Base-by-base conservation (phyloP, 78 protist species). In the Thecamonas trahens region DNA sequence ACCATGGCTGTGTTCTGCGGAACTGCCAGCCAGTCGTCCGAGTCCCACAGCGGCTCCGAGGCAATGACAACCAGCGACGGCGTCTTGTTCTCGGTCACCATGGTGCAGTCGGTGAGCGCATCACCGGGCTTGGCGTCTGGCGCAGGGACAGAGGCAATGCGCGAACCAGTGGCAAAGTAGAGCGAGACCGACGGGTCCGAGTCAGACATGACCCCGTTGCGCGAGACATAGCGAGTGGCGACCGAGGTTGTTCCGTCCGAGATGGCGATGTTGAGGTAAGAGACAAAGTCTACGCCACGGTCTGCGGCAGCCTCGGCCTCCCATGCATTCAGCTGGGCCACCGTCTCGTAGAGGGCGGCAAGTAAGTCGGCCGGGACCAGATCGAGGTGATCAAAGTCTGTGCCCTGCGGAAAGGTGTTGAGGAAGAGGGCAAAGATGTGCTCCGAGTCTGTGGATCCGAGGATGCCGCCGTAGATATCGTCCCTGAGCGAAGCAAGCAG, bases 201-300 rank as follows among this genome's bases (percentile, higher is more conserved):
- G 34, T 64, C 45, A 3, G 50, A 1, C 40, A 3, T n/a, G 57
- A 24, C 40, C 15, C 3, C 34, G 44, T 6, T 18, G 44, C 9
- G 44, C 22, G 47, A 42, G 42, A 34, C 22, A 28, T 32, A 50
- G 54, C 81, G 65, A 42, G 74, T 44, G 29, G 67, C 63, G 11
- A 68, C 70, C 24, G 62, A 7, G 38, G 62, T 5, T 5, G 5
- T 9, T 3, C 82, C 82, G 40, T 76, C 82, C n/a, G 82, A 17
- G 42, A 76, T 58, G 15, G 55, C 74, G 26, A 76, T 62, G 57
- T 76, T 76, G 67, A 76, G 76, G 13, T 68, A 61, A 3, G 71
- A 52, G 22, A 47, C 15, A n/a, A n/a, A n/a, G n/a, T n/a, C n/a
- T n/a, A n/a, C n/a, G n/a, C n/a, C n/a, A n/a, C n/a, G n/a, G 40